Base-by-base conservation (phyloP, 768 basidiomycete genomes). In the Leccinum barrowsii region DNA sequence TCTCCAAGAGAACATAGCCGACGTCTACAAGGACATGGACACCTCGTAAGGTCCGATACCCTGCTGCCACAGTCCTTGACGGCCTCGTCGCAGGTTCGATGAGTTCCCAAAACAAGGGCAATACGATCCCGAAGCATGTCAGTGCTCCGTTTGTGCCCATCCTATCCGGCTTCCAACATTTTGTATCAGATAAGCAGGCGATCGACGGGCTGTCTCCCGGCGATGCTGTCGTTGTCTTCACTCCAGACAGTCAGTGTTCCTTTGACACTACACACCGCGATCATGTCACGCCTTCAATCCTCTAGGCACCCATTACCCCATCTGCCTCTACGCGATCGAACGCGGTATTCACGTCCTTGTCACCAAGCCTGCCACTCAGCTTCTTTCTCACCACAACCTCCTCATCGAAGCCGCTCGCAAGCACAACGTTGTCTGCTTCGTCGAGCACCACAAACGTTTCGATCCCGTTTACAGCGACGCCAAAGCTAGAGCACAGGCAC, bases 401-500 rank as follows among this genome's bases (percentile, higher is more conserved):
- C 80, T 96, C 51, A 85, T 94, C 61, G 79, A 81, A 37, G 83
- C 90, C 11, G 91, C 94, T 32, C 83, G 80, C 65, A 83, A 89
- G 73, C 81, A 93, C 69, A 86, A 87, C 50, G 86, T 95, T 19
- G 81, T 92, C 2, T 93, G 91, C 73, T 93, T 91, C 70, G 94
- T 96, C n/a, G 94, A 97, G 71, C 92, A 96, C 68, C 92, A 94
- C 76, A 94, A 93, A 71, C 84, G 91, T 50, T 92, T 87, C 67
- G 94, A 96, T 74, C 94, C 94, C 5, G 92, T 88, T 12, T 96
- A 97, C 77, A 89, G 89, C 66, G 94, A 97, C 70, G 94, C 93
- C 40, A 87, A 85, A 66, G 87, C 85, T 4, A 85, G 88, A 54
- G 89, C 89, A 28, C 82, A 80, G 26, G 74, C 82, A 7, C 79